Percentiles rank a stretch among this genome's conserved stretches.
Conservation (phyloP, 768 basidiomycete genomes). For the Mycena indigotica region DNA sequence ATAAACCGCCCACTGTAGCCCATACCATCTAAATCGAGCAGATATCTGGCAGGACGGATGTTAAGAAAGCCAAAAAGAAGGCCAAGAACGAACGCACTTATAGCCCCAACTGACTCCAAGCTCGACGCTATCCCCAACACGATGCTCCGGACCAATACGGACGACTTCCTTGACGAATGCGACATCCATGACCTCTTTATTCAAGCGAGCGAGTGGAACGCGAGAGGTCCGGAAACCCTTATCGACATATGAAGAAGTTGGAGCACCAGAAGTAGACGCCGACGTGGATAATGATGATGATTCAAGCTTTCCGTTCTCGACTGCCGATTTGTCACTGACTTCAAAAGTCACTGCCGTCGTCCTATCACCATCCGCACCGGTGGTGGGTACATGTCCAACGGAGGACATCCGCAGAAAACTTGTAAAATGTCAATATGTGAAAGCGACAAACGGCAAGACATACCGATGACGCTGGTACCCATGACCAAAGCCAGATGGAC, state of each 20-base stretch:
- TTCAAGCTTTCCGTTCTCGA: slow-evolving; percentile 53
- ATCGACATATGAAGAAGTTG: slow-evolving; percentile 38
- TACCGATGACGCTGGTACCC: slow-evolving; percentile 88
- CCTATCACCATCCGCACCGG: slow-evolving; percentile 4
- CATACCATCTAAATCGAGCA: slow-evolving; percentile 93
- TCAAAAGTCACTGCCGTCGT: slow-evolving; percentile 19
- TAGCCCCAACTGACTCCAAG: slow-evolving; percentile 89
- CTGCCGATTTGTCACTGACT: slow-evolving; percentile 23
- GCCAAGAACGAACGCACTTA: slow-evolving; percentile 47
- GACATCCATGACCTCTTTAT: slow-evolving; percentile 81
- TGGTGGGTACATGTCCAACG: slow-evolving; percentile 24
- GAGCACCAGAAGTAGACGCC: no score
- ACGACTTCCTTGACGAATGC: slow-evolving; percentile 83
- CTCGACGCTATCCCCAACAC: slow-evolving; percentile 75
- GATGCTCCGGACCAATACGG: slow-evolving; percentile 62
- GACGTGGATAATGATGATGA: background rate
- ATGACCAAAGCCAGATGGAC: slow-evolving; percentile 78
- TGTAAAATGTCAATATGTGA: no score
- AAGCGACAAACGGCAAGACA: no score
- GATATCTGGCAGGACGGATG: slow-evolving; percentile 45
- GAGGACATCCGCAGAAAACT: slow-evolving; percentile 81
- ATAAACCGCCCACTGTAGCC: slow-evolving; percentile 91
- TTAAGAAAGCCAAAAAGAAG: background rate
- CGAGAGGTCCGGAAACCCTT: slow-evolving; percentile 59
- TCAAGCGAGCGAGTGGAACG: slow-evolving; percentile 63